phyloP scores from a whole-genome alignment of 2,329 filamentous ascomycete genomes.

The Arthrobotrys sphaeroides region DNA sequence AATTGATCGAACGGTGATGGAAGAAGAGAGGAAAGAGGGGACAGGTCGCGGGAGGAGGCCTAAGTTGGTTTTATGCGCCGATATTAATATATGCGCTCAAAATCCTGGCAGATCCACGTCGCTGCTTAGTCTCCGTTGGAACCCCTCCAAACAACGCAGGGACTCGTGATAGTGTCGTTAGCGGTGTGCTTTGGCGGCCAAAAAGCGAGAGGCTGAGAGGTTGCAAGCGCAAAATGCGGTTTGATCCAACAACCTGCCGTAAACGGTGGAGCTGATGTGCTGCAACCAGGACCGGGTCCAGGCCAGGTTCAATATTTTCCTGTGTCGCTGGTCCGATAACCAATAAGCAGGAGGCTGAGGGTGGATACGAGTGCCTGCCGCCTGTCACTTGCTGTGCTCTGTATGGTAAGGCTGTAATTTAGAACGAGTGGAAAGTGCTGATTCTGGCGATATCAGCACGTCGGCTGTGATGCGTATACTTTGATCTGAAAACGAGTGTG shows the following conservation, averaged over 20 bases:
- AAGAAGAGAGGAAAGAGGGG: not conserved
- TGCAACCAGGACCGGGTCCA: conserved; percentile 17
- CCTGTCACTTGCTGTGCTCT: conserved; percentile 37
- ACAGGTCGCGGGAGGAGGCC: not conserved
- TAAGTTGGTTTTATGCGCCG: conserved; percentile 22
- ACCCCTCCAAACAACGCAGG: conserved; percentile 24
- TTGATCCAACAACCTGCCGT: conserved; percentile 45
- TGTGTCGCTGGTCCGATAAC: not conserved
- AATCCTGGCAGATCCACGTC: conserved; percentile 1
- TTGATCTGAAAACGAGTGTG: conserved; percentile 32
- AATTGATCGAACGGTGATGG: not conserved
- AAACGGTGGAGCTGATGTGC: conserved; percentile 10
- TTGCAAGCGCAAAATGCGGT: conserved; percentile 26
- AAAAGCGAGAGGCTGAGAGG: conserved; percentile 46
- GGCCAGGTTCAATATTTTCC: conserved; percentile 29
- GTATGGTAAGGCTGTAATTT: conserved; percentile 6
- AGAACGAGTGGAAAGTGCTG: conserved; percentile 27
- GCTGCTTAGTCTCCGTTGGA: not conserved
- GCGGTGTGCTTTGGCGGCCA: not conserved
- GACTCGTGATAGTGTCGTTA: not conserved
- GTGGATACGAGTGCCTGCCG: not conserved
- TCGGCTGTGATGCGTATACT: not conserved
- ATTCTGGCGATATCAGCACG: not conserved
- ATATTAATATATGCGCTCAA: conserved; percentile 26
- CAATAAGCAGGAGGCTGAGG: conserved; percentile 45